Evolutionary conservation across 805 yeast species (phyloP).

Genomic region (Kodamaea neixiangensis): DNA sequence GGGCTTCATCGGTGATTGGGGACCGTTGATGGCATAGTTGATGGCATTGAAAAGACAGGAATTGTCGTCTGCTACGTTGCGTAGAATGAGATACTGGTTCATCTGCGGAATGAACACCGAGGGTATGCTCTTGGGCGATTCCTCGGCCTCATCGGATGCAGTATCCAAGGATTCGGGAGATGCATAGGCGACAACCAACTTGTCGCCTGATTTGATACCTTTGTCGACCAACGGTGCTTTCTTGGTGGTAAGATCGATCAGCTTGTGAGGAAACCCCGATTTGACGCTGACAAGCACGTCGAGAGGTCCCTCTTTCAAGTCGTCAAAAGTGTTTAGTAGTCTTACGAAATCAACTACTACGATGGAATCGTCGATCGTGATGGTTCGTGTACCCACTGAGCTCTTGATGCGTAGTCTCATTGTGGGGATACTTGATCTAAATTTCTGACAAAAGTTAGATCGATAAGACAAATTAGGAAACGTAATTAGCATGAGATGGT

Average conservation of each 20-base stretch:
- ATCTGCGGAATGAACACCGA: slow-evolving; percentile 20
- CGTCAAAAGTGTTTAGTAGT: slow-evolving; percentile 11
- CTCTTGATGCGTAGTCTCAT: slow-evolving; percentile 17
- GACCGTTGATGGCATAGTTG: slow-evolving; percentile 47
- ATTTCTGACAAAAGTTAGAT: not conserved
- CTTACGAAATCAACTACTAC: slow-evolving; percentile 5
- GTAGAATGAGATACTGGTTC: slow-evolving; percentile 44
- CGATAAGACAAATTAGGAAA: too few species aligned
- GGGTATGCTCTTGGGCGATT: slow-evolving; percentile 21
- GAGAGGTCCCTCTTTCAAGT: slow-evolving; percentile 8
- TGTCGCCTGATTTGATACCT: slow-evolving; percentile 63
- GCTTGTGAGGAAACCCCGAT: slow-evolving; percentile 64
- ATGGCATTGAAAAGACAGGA: slow-evolving; percentile 75
- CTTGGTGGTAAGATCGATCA: slow-evolving; percentile 30
- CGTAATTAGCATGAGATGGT: too few species aligned
- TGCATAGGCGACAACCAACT: slow-evolving; percentile 41
- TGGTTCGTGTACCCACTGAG: slow-evolving; percentile 2
- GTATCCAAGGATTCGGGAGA: not conserved
- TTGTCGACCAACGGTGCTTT: slow-evolving; percentile 31
- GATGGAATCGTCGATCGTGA: slow-evolving; percentile 5
- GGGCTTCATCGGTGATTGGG: slow-evolving; percentile 44
- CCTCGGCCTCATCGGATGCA: slow-evolving; percentile 9
- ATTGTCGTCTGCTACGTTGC: slow-evolving; percentile 73
- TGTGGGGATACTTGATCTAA: not conserved
- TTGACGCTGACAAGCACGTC: slow-evolving; percentile 31